Conservation (phyloP, 2,329 filamentous ascomycete genomes). For the Coniochaeta sp. region DNA sequence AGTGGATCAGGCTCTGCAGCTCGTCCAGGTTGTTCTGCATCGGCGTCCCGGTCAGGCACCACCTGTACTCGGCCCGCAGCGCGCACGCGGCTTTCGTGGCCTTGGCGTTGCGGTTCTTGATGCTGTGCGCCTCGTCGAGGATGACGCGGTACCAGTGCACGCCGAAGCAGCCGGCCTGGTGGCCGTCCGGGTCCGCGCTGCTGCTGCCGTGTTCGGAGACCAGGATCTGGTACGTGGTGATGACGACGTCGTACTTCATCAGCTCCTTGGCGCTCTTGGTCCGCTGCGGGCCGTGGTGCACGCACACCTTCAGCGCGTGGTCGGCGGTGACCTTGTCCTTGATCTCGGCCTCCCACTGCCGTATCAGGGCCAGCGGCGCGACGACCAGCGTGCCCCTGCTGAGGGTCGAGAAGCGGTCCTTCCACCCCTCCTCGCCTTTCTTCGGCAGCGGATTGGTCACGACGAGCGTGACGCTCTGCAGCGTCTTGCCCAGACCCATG, state of each 20-base stretch:
- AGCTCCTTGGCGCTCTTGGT: slow-evolving; percentile 73
- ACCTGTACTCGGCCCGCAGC: slow-evolving; percentile 77
- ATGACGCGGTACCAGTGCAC: slow-evolving; percentile 94
- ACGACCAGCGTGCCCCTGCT: slow-evolving; percentile 84
- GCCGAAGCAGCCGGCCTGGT: slow-evolving; percentile 79
- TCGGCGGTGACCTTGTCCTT: slow-evolving; percentile 66
- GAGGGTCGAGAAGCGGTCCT: slow-evolving; percentile 60
- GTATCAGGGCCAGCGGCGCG: slow-evolving; percentile 86
- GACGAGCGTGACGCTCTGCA: slow-evolving; percentile 86
- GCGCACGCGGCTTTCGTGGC: slow-evolving; percentile 88
- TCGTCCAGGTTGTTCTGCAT: slow-evolving; percentile 99
- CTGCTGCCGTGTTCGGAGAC: slow-evolving; percentile 73
- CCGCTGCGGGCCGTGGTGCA: slow-evolving; percentile 84
- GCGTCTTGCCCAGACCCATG: slow-evolving; percentile 94
- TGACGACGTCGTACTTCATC: slow-evolving; percentile 83
- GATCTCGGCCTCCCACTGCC: slow-evolving; percentile 95
- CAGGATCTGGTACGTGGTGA: slow-evolving; percentile 94
- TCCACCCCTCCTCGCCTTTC: slow-evolving; percentile 50
- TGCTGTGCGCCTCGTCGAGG: slow-evolving; percentile 92
- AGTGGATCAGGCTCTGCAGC: slow-evolving; percentile 86
- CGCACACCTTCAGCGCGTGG: slow-evolving; percentile 69
- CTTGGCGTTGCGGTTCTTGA: slow-evolving; percentile 97
- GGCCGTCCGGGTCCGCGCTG: slow-evolving; percentile 43
- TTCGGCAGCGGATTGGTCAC: slow-evolving; percentile 68
- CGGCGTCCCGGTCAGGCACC: slow-evolving; percentile 93